Evolutionary conservation across 2,329 filamentous ascomycete genomes (phyloP).

Genomic region (Falciphora oryzae): DNA sequence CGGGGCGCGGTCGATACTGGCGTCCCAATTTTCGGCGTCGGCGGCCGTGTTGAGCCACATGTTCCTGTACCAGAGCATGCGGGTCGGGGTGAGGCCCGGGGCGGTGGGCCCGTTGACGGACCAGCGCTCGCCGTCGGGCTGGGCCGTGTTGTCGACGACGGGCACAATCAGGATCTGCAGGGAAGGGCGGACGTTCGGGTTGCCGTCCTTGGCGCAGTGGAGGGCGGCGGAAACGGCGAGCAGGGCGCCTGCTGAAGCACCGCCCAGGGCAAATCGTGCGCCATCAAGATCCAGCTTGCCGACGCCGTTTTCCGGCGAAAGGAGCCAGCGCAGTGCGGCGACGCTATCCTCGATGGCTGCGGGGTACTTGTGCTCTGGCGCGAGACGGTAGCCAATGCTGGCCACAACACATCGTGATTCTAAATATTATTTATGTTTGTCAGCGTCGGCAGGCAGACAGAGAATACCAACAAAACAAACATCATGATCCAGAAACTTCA

Average conservation of each 20-base stretch:
- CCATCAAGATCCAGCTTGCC: constrained; percentile 19
- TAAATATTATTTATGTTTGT: not conserved
- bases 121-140: not conserved
- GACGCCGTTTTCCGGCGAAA: constrained; percentile 22
- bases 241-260: constrained; percentile 23
- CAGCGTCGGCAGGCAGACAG: too few species aligned
- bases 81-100: constrained; percentile 27
- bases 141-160: constrained; percentile 10
- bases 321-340: constrained; percentile 27
- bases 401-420: constrained; percentile 32
- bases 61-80: constrained; percentile 30
- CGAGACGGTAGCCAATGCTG: constrained; percentile 44
- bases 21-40: constrained; percentile 23
- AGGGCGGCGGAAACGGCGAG: constrained; percentile 28
- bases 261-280: constrained; percentile 20
- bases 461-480: too few species aligned
- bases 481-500: too few species aligned
- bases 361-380: constrained; percentile 42
- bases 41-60: constrained; percentile 24
- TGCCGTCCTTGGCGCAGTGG: not conserved
- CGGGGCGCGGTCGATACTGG: constrained; percentile 25
- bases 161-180: constrained; percentile 9
- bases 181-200: not conserved
- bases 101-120: constrained; percentile 5
- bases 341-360: constrained; percentile 35